Evolutionary conservation across 1,284 basidiomycete species (phyloP).

Genomic region (Bondarzewia mesenterica): DNA sequence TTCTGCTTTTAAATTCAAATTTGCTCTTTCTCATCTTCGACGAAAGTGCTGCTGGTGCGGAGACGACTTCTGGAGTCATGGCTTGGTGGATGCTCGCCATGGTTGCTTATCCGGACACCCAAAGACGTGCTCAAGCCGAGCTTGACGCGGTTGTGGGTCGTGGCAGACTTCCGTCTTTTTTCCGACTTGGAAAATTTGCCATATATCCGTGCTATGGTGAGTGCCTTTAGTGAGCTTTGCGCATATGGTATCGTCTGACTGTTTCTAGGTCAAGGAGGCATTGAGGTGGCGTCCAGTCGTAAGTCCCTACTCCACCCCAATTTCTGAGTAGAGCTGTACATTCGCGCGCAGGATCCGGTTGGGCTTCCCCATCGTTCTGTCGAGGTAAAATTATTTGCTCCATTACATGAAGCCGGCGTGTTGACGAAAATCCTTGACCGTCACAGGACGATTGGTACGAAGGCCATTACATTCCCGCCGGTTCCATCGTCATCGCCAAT

Average conservation of each 20-base stretch:
- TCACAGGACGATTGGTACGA: conserved; percentile 14
- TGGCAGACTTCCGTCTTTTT: conserved; percentile 9
- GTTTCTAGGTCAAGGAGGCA: conserved; percentile 8
- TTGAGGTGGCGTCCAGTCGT: conserved; percentile 11
- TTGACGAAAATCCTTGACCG: background rate
- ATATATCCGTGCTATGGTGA: conserved; percentile 10
- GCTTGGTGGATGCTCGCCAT: conserved; percentile 13
- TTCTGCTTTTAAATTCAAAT: background rate
- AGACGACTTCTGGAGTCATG: conserved; percentile 9
- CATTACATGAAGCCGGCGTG: background rate
- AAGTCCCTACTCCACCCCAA: too few relatives aligned
- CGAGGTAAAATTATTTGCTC: background rate
- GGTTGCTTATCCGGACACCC: conserved; percentile 10
- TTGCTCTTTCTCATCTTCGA: background rate
- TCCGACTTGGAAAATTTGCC: conserved; percentile 9
- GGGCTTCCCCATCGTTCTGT: conserved; percentile 9
- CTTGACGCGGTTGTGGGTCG: conserved; percentile 13
- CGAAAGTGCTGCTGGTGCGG: conserved; percentile 6
- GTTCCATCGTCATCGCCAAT: conserved; percentile 13
- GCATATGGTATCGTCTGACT: background rate
- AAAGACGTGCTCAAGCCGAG: conserved; percentile 13
- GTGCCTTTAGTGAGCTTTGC: background rate
- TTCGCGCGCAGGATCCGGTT: conserved; percentile 2
- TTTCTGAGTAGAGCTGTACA: too few relatives aligned
- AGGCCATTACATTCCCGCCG: conserved; percentile 17